Evolutionary conservation across 441 rosid species (phyloP).

Genomic region (Euphorbia celastroides): DNA sequence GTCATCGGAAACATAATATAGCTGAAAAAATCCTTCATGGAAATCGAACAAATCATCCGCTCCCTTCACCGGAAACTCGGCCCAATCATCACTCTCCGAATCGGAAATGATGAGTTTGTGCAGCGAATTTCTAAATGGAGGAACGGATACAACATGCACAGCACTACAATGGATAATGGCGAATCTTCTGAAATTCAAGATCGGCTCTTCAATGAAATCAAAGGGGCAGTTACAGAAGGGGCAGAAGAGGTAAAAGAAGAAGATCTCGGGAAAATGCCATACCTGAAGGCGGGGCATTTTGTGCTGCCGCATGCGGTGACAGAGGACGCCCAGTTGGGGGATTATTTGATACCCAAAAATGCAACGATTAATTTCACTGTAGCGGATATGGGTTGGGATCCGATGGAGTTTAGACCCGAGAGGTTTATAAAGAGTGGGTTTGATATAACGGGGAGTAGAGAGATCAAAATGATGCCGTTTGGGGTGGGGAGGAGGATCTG

Average conservation of each 20-base stretch:
- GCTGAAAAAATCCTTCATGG: too few species aligned
- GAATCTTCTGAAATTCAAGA: conserved; percentile 29
- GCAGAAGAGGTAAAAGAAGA: conserved; percentile 24
- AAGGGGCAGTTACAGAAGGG: conserved; percentile 3
- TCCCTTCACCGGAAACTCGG: too few species aligned
- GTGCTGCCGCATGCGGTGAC: conserved; percentile 34
- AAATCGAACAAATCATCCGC: too few species aligned
- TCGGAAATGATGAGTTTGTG: conserved; percentile 20
- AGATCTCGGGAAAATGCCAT: conserved; percentile 26
- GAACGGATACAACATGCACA: conserved; percentile 28
- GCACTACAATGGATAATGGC: conserved; percentile 37
- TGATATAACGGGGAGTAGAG: conserved; percentile 37
- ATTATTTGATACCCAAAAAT: conserved; percentile 28
- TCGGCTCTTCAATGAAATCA: conserved; percentile 22
- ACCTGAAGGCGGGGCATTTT: conserved; percentile 31
- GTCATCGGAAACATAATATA: too few species aligned
- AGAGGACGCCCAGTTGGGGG: conserved; percentile 22
- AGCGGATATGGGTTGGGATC: conserved; percentile 40
- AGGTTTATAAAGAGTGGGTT: conserved; percentile 25
- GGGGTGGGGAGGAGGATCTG: conserved; percentile 37
- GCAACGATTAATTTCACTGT: conserved; percentile 33
- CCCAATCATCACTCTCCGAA: too few species aligned
- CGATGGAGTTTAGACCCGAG: conserved; percentile 35
- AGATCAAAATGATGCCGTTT: conserved; percentile 32
- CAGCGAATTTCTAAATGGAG: conserved; percentile 25